Conservation (phyloP, 352 stramenopile genomes). For the Aphanomyces cochlioides region DNA sequence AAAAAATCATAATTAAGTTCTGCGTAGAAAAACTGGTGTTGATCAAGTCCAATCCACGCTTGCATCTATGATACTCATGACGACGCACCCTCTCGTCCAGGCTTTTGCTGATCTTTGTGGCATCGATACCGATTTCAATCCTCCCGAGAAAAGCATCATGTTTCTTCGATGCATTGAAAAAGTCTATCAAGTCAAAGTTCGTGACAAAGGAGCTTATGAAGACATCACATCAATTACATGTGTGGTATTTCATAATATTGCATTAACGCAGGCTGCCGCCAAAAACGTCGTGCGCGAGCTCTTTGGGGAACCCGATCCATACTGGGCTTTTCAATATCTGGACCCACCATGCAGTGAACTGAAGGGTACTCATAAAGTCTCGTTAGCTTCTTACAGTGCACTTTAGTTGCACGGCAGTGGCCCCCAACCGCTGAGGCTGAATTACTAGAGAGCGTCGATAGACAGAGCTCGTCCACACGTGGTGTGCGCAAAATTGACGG, state of each 20-base stretch:
- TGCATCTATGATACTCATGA: conserved; percentile 45
- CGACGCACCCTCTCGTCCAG: conserved; percentile 51
- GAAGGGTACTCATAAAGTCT: conserved; percentile 1
- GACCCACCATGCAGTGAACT: conserved; percentile 56
- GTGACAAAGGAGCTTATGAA: conserved; percentile 26
- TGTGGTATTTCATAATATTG: conserved; percentile 71
- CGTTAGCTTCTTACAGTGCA: too few relatives aligned
- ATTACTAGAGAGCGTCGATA: conserved; percentile 55
- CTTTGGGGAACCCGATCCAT: conserved; percentile 64
- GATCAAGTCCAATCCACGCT: conserved; percentile 62
- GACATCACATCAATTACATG: conserved; percentile 32
- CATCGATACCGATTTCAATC: conserved; percentile 51
- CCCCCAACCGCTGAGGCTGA: conserved; percentile 45
- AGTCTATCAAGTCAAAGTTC: conserved; percentile 53
- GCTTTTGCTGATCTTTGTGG: conserved; percentile 63
- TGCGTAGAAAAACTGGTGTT: conserved; percentile 33
- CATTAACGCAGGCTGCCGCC: conserved; percentile 51
- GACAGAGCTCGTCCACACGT: conserved; percentile 43
- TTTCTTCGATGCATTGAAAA: conserved; percentile 66
- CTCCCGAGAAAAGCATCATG: conserved; percentile 58
- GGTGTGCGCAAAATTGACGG: conserved; percentile 67
- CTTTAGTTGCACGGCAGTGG: conserved; percentile 47
- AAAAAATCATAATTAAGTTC: too few relatives aligned
- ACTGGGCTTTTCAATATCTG: conserved; percentile 80
- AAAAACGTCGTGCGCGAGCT: conserved; percentile 58